A percentile compares a stretch with the other conserved stretches of the same genome.
Conservation (phyloP, 371 early-diverging fungal genomes). For the Coemansia sp. region DNA sequence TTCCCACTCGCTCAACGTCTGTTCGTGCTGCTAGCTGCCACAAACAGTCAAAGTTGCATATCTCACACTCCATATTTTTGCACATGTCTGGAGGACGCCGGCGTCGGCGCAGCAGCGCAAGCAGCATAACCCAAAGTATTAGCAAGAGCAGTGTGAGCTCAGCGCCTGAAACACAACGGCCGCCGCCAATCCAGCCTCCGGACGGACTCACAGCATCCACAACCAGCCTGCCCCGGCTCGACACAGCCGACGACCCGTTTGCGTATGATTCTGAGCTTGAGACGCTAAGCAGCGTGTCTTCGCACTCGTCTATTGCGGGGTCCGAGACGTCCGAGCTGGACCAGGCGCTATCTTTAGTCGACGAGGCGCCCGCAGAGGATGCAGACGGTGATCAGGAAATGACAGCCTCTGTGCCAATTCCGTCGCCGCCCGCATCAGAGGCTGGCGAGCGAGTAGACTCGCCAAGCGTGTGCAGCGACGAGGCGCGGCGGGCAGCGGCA, state of each 20-base stretch:
- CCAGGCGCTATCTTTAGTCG: neutral
- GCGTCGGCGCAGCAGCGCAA: slow-evolving; percentile 39
- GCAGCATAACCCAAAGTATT: slow-evolving; percentile 2
- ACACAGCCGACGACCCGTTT: slow-evolving; percentile 40
- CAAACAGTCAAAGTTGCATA: too few relatives aligned
- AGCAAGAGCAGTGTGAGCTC: neutral
- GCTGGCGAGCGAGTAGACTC: slow-evolving; percentile 1
- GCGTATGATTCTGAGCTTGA: slow-evolving; percentile 50
- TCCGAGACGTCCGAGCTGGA: slow-evolving; percentile 26
- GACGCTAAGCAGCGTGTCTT: slow-evolving; percentile 48
- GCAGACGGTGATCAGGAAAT: neutral
- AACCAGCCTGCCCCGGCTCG: neutral
- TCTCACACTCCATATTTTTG: neutral
- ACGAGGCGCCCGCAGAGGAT: neutral
- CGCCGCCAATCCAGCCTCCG: slow-evolving; percentile 7
- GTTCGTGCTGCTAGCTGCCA: too few relatives aligned
- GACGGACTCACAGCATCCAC: neutral
- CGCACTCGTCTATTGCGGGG: slow-evolving; percentile 44
- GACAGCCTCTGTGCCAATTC: too few relatives aligned
- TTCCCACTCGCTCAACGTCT: neutral
- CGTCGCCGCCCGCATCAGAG: neutral
- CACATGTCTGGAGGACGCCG: slow-evolving; percentile 40
- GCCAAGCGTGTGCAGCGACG: slow-evolving; percentile 19
- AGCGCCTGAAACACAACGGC: neutral
- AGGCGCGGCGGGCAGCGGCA: slow-evolving; percentile 45